These are phyloP conservation scores for Mortierella sp. DNA, from an alignment of 371 early-diverging fungal genomes.

Conservation along the genomic window DNA sequence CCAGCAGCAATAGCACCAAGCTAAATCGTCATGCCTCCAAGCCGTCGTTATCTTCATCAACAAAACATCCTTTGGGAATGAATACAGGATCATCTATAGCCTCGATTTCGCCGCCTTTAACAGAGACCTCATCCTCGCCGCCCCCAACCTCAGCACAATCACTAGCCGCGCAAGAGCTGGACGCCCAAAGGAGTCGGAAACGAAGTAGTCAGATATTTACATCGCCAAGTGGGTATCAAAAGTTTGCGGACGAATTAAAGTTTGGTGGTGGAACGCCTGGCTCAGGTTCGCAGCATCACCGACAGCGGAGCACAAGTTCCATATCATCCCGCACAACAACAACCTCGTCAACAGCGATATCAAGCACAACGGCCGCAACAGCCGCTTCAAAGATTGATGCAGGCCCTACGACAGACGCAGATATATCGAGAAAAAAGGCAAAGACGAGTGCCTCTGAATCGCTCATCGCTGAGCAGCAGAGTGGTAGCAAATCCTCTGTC, in stretches of 20 bases:
- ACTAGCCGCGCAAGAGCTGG: conserved; percentile 13
- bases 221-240: conserved; percentile 41
- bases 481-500: neutral
- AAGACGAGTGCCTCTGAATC: conserved; percentile 22
- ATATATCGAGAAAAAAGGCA: conserved; percentile 28
- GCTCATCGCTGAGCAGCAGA: neutral
- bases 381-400: neutral
- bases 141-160: conserved; percentile 22
- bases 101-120: conserved; percentile 44
- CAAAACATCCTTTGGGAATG: conserved; percentile 12
- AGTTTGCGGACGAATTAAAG: conserved; percentile 46
- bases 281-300: conserved; percentile 13
- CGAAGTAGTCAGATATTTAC: conserved; percentile 47
- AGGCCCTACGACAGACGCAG: neutral
- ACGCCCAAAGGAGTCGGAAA: conserved; percentile 26
- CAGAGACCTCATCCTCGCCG: conserved; percentile 37
- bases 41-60: conserved; percentile 7
- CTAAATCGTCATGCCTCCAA: conserved; percentile 21
- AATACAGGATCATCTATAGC: conserved; percentile 35
- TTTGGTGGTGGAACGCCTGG: conserved; percentile 5
- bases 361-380: neutral
- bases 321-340: conserved; percentile 12
- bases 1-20: conserved; percentile 5
- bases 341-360: neutral
- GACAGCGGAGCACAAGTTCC: conserved; percentile 28